These are phyloP conservation scores for Schizophyllum amplum DNA, from an alignment of 1,284 basidiomycete species.

Conservation along the genomic window DNA sequence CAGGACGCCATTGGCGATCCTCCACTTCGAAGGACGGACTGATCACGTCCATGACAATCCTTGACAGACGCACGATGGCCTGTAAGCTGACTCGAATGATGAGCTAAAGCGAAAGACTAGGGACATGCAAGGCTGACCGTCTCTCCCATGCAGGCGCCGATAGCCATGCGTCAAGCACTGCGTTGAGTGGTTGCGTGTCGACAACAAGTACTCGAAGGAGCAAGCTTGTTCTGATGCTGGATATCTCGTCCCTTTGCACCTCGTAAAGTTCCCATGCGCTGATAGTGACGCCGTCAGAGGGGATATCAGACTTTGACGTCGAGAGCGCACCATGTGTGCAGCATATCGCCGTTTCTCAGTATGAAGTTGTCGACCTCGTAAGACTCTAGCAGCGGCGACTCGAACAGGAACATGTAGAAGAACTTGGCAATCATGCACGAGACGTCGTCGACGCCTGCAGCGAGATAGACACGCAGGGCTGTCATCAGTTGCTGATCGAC, in stretches of 20 bases:
- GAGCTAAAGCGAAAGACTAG: conserved; percentile 1
- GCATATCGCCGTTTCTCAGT: conserved; percentile 44
- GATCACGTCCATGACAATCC: conserved; percentile 55
- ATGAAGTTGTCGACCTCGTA: conserved; percentile 68
- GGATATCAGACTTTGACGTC: not conserved
- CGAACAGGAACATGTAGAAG: conserved; percentile 47
- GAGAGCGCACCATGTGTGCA: conserved; percentile 45
- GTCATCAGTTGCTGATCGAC: conserved; percentile 46
- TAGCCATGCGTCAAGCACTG: conserved; percentile 34
- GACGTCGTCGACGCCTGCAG: conserved; percentile 40
- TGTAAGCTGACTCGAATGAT: conserved; percentile 23
- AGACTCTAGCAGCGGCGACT: conserved; percentile 48
- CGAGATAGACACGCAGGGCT: conserved; percentile 43
- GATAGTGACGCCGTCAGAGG: not conserved
- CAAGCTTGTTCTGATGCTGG: conserved; percentile 41
- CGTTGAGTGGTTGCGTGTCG: conserved; percentile 51
- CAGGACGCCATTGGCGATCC: conserved; percentile 58
- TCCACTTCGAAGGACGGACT: conserved; percentile 52
- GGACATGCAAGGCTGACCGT: conserved; percentile 26
- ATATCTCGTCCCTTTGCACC: conserved; percentile 44
- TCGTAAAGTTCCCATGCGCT: conserved; percentile 64
- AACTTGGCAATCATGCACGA: conserved; percentile 53
- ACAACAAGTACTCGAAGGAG: conserved; percentile 54
- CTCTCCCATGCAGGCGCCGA: conserved; percentile 35
- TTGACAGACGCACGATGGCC: conserved; percentile 45